A percentile compares a stretch with the other conserved stretches of the same genome.
Evolutionary conservation across 495 filamentous ascomycete species (phyloP).

Genomic region (Neurospora sp.): DNA sequence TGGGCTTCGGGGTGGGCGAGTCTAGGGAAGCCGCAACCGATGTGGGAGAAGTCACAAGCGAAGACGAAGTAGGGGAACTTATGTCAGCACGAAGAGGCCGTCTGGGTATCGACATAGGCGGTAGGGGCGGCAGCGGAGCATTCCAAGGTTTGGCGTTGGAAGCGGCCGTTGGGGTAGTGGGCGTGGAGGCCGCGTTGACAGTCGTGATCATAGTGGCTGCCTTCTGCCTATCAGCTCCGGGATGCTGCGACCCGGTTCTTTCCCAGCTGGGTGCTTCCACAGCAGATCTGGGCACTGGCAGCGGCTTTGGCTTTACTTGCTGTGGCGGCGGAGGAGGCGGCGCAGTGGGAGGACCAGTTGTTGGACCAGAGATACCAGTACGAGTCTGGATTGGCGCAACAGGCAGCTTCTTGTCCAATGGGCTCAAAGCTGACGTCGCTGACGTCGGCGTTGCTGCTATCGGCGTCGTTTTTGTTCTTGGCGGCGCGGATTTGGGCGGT

Average conservation of each 20-base stretch:
- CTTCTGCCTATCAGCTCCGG: neutral
- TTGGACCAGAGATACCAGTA: neutral
- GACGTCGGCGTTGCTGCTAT: neutral
- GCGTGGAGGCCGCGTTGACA: conserved; percentile 7
- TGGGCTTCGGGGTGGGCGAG: neutral
- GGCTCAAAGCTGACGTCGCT: neutral
- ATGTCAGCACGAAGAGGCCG: conserved; percentile 19
- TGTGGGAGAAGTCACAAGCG: neutral
- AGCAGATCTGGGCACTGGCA: neutral
- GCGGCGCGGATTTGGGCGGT: neutral
- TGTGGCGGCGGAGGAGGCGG: neutral
- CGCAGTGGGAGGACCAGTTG: neutral
- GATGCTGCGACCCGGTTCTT: neutral
- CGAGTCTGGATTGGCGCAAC: neutral
- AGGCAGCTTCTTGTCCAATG: neutral
- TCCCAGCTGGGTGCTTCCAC: neutral
- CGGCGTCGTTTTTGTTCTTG: neutral
- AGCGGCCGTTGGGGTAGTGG: conserved; percentile 15
- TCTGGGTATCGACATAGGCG: conserved; percentile 19
- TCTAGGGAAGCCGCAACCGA: conserved; percentile 1
- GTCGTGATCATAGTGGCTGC: neutral
- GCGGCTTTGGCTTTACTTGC: neutral
- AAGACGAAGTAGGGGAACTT: neutral
- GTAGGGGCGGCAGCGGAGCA: conserved; percentile 22
- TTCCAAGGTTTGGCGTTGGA: conserved; percentile 8